A percentile compares a stretch with the other conserved stretches of the same genome.
Evolutionary conservation across 129 eudicot species (phyloP).

Genomic region (Artemisia tridentata): DNA sequence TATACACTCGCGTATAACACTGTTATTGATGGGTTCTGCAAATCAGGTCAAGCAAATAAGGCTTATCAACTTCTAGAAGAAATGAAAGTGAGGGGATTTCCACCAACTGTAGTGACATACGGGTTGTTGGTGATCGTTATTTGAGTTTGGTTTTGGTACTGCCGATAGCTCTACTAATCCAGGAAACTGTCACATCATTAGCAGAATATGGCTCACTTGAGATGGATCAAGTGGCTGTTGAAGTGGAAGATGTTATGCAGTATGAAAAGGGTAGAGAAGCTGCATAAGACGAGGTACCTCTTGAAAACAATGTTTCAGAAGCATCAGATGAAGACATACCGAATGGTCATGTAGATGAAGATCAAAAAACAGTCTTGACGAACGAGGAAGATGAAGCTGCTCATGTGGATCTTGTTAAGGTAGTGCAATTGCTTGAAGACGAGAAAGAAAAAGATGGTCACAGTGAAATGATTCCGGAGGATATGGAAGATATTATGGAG

Average conservation of each 20-base stretch:
- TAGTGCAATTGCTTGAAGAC: conserved; percentile 14
- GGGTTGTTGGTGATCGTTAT: too few species aligned
- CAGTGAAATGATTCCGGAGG: background rate
- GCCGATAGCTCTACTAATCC: conserved; percentile 91
- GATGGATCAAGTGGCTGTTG: background rate
- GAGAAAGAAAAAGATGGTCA: background rate
- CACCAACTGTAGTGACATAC: too few species aligned
- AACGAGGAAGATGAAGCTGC: conserved; percentile 8
- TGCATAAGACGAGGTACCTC: background rate
- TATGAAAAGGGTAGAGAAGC: background rate
- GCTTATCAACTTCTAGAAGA: too few species aligned
- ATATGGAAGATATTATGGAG: conserved; percentile 2
- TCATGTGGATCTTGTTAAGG: background rate
- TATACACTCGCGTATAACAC: too few species aligned
- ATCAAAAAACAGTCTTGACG: conserved; percentile 4
- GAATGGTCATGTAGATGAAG: conserved; percentile 2
- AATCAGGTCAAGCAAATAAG: too few species aligned
- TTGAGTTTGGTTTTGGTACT: conserved; percentile 43
- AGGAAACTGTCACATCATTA: conserved; percentile 32
- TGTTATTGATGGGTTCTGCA: too few species aligned
- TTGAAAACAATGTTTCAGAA: background rate
- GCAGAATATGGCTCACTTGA: conserved; percentile 17
- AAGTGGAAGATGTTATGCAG: background rate
- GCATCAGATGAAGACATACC: background rate
- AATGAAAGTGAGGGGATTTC: too few species aligned